Base-by-base conservation (phyloP, 108 stramenopile genomes). In the Nannochloropsis salina region DNA sequence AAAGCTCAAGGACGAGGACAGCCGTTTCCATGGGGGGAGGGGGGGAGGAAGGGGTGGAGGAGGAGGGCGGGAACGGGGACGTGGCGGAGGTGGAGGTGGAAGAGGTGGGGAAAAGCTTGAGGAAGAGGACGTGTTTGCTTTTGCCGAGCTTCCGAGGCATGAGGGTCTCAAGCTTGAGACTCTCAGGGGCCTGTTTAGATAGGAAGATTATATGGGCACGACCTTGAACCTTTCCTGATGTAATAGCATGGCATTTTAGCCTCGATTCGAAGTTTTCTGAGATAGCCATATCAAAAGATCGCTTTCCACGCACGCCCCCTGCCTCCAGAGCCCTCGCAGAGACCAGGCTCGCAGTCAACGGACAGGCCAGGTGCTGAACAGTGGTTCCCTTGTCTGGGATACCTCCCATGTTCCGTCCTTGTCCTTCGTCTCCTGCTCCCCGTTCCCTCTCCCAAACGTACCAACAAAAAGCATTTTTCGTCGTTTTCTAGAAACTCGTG, bases 1-100 rank as follows among this genome's bases (percentile, higher is more conserved):
- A 91, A 51, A 94, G 83, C 90, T 94, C 94, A 80, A 90, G 90
- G 43, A 90, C 90, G 80, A 94, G 90, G 4, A 92, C 86, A 45
- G 86, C 89, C 80, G 43, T 42, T 42, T 80, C 51, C 22, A 89
- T 86, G 1, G 83, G n/a, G 2, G n/a, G n/a, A 2, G 3, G 61
- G 61, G 61, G n/a, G 61, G 61, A 74, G 61, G 4, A n/a, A 74
- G 61, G 61, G 2, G 61, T 15, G 61, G 61, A 74, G 61, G 61
- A 74, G 20, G 61, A 74, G 61, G 61, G n/a, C 20, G 61, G n/a
- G n/a, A n/a, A 74, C 1, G 8, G n/a, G 61, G 61, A 74, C 15
- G 61, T 74, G 61, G n/a, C 15, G 61, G 61, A 12, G 82, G 61
- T n/a, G 2, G 47, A 81, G 79, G 84, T 83, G 79, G 90, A 86